Evolutionary conservation across 2,329 filamentous ascomycete species (phyloP), one percentile per base, ranked within the genome.

Genomic region (Xylariales sp.): DNA sequence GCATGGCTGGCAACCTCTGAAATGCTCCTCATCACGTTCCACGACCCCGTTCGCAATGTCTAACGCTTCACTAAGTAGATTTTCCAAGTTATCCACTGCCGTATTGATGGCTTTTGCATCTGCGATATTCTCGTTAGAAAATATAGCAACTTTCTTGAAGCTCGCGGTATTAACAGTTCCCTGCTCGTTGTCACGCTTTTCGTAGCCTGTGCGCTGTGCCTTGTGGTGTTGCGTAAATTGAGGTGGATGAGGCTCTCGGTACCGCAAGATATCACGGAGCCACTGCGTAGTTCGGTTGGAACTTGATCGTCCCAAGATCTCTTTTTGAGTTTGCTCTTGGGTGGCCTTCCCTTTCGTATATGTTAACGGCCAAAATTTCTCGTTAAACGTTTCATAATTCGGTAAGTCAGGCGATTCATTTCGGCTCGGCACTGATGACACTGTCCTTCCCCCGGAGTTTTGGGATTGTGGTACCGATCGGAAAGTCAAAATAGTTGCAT

Each of bases 31-130:
- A 36, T 58, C 53, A 13, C 61, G 51, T 21, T 63, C 59, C 5
- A 63, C 56, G 10, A 58, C 62, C 35, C 67, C 59, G 14, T 63
- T 58, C 10, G 67, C 69, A 29, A 74, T 51, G 2, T 59, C 52
- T 7, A 73, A 47, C 10, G 69, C 68, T 49, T 75, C 69, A 21
- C 56, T 62, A 5, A 75, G 48, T 14, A 75, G 60, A 17, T 62
- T 56, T 41, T 75, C 69, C 18, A 74, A 53, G 40, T 72, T 63
- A 15, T 45, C 31, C 47, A 58, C 45, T 5, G 50, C 50, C 10
- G 45, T 40, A 29, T 49, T 40, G 38, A 57, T 55, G 8, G 46
- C 45, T 13, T 41, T 39, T 8, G 33, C 45, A 28, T 56, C 49
- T 7, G 45, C 45, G 13, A 33, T 44, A 29, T 49, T 52, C 37